phyloP scores from a whole-genome alignment of 805 yeast species.

The Yamadazyma takamatsuzukensis region DNA sequence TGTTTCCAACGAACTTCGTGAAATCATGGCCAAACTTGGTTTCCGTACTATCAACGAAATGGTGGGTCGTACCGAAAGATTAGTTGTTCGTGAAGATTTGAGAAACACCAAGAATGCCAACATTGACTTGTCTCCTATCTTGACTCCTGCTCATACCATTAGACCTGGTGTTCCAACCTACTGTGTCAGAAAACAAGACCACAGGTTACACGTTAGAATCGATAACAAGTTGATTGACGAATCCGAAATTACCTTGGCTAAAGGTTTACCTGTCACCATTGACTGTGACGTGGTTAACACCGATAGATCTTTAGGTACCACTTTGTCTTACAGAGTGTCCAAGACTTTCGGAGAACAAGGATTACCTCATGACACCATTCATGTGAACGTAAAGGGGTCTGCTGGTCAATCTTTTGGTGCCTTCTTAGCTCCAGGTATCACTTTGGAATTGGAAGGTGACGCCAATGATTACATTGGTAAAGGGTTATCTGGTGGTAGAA shows the following conservation, averaged over 20 bases:
- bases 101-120: constrained; percentile 87
- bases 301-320: constrained; percentile 94
- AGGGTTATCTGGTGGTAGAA: constrained; percentile 93
- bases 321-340: constrained; percentile 89
- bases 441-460: constrained; percentile 94
- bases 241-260: constrained; percentile 90
- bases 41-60: constrained; percentile 94
- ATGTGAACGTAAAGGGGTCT: constrained; percentile 84
- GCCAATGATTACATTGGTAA: constrained; percentile 98
- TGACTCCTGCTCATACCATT: constrained; percentile 94
- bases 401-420: constrained; percentile 99
- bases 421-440: constrained; percentile 91
- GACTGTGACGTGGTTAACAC: constrained; percentile 93
- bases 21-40: constrained; percentile 91
- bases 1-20: constrained; percentile 86
- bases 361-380: constrained; percentile 93
- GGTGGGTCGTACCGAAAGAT: constrained; percentile 96
- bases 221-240: constrained; percentile 96
- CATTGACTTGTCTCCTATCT: constrained; percentile 86
- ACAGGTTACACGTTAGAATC: constrained; percentile 84
- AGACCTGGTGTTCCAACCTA: constrained; percentile 96
- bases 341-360: constrained; percentile 92
- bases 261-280: constrained; percentile 93
- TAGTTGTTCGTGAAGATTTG: constrained; percentile 77
- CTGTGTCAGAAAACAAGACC: constrained; percentile 91